Evolutionary conservation across 2,329 filamentous ascomycete species (phyloP).

Genomic region (Thielaviopsis ethacetica): DNA sequence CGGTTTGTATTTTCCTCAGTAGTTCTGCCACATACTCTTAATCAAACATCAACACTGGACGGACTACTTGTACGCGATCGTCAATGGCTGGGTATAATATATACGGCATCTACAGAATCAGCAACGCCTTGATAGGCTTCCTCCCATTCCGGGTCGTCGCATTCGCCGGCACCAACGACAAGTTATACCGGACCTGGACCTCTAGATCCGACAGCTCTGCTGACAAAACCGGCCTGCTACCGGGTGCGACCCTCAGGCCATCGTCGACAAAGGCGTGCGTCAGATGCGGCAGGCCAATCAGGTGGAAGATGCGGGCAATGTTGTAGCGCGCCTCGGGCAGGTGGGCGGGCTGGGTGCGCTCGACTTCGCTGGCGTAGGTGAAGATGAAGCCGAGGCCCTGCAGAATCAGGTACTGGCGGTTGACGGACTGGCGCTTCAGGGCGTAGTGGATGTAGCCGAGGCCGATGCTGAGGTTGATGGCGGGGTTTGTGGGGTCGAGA

Average conservation of each 20-base stretch:
- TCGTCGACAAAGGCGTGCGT: conserved; percentile 8
- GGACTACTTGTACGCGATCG: too few species aligned
- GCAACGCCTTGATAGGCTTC: too few species aligned
- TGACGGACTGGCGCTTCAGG: conserved; percentile 77
- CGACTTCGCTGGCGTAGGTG: conserved; percentile 34
- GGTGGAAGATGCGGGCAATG: conserved; percentile 56
- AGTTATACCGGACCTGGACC: conserved; percentile 5
- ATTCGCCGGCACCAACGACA: not conserved
- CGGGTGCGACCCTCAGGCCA: not conserved
- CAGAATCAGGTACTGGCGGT: conserved; percentile 71
- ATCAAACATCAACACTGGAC: too few species aligned
- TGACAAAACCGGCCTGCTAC: not conserved
- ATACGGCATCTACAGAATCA: too few species aligned
- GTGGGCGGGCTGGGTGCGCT: conserved; percentile 19
- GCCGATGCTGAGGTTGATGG: conserved; percentile 67
- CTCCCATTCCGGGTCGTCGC: too few species aligned
- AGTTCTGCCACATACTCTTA: too few species aligned
- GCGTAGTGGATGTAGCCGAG: conserved; percentile 78
- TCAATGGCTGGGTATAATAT: too few species aligned
- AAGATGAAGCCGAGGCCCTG: conserved; percentile 74
- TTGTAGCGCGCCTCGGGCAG: conserved; percentile 69
- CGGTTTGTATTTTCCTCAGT: too few species aligned
- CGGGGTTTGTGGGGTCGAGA: conserved; percentile 58
- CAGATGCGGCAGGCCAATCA: conserved; percentile 15
- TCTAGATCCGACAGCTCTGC: conserved; percentile 4